Base-by-base conservation (phyloP, 805 yeast species). In the Cephaloascus albidus region DNA sequence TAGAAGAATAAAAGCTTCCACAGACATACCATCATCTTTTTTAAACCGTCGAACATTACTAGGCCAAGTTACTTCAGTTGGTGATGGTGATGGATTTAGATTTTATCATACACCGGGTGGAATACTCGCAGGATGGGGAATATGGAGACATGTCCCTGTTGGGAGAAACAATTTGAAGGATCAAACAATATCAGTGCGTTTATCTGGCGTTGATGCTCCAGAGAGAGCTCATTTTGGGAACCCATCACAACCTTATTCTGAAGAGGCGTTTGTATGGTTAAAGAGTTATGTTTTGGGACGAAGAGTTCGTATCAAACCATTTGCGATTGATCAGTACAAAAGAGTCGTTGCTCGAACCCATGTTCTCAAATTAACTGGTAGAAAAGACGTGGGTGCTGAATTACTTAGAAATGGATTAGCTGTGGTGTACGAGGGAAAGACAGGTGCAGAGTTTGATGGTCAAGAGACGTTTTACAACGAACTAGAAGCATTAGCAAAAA, bases 191-290 rank as follows among this genome's bases (percentile, higher is more conserved):
- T 80, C 82, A 57, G 75, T 93, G 3, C 68, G 98, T 36, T 62
- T 93, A 17, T 84, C 93, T 58, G 98, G 97, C 0, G 81, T 90
- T 14, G 98, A 93, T 68, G 98, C 98, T 0, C 98, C 98, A 1
- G 98, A 93, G 54, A 66, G 94, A 34, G 75, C 95, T 1, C 97
- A 93, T 63, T 93, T 86, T 58, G 98, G 98, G 1, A 83, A 84
- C 43, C 88, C 94, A 0, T 83, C 95, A 0, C 98, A 93, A 55
- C 90, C 93, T 0, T 84, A 60, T 53, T 77, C 93, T 28, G 85
- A 79, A 33, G 97, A 93, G 48, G 93, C 97, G 0, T 58, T 89
- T 40, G 52, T 51, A 4, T 93, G 96, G 96, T 63, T 93, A 27
- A 65, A 81, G 30, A 48, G 60, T 12, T 83, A 75, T 51, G 52